Percentiles rank a stretch among this genome's conserved stretches.
These are phyloP conservation scores for Leucosporidium creatinivorum DNA, from an alignment of 768 basidiomycete genomes.

Conservation along the genomic window DNA sequence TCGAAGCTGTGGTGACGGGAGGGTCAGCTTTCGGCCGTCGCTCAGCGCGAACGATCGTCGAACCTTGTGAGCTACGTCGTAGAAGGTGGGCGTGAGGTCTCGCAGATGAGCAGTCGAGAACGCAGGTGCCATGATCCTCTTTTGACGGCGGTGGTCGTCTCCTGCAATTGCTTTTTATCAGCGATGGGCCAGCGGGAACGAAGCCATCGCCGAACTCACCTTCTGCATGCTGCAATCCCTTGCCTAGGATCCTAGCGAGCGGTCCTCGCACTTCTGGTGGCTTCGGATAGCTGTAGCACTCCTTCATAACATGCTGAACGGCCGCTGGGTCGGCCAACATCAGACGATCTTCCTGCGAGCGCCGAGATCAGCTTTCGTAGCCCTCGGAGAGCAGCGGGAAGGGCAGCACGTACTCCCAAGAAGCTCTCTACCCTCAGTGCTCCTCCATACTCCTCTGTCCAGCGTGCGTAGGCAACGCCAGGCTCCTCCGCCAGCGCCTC, in stretches of 20 bases:
- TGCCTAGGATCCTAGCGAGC: slow-evolving; percentile 26
- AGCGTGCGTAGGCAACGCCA: no score
- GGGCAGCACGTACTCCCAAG: no score
- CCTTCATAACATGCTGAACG: slow-evolving; percentile 29
- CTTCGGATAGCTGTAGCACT: slow-evolving; percentile 30
- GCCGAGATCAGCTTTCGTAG: no score
- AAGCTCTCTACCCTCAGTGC: no score
- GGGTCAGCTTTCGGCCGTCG: neutral
- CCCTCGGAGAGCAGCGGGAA: no score
- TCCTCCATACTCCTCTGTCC: no score
- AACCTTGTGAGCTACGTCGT: slow-evolving; percentile 24
- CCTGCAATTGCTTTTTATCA: neutral
- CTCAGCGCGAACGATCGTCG: neutral
- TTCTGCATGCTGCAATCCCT: slow-evolving; percentile 32
- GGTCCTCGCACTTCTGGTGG: slow-evolving; percentile 22
- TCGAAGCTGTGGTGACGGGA: slow-evolving; percentile 5
- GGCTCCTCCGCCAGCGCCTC: no score
- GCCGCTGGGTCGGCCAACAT: slow-evolving; percentile 24
- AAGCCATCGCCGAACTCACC: neutral
- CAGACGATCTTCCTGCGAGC: neutral
- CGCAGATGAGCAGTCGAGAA: slow-evolving; percentile 23
- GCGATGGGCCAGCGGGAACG: no score
- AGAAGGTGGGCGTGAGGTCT: slow-evolving; percentile 25
- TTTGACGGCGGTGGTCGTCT: slow-evolving; percentile 32
- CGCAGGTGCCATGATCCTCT: slow-evolving; percentile 25